These are phyloP conservation scores for Pythium sukuiense DNA, from an alignment of 352 stramenopile species.

Conservation along the genomic window DNA sequence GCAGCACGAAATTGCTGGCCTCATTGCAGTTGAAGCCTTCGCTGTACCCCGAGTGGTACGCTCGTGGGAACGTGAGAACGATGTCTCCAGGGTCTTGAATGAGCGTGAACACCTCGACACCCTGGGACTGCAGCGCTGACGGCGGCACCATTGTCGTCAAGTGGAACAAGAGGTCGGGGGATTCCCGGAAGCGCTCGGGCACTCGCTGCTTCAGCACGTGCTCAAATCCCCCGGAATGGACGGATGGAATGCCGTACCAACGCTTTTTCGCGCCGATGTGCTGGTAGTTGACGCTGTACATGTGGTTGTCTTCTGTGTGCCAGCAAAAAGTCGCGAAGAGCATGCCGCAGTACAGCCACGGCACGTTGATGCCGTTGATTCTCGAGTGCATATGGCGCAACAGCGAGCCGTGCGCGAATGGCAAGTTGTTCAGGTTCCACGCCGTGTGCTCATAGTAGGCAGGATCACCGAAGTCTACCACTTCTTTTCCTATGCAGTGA, in stretches of 20 bases:
- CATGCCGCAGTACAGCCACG: slow-evolving; percentile 99
- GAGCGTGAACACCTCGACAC: slow-evolving; percentile 63
- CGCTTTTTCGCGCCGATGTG: slow-evolving; percentile 95
- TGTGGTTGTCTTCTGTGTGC: slow-evolving; percentile 99
- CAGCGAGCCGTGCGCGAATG: slow-evolving; percentile 89
- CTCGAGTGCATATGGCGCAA: slow-evolving; percentile 92
- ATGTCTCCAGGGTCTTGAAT: slow-evolving; percentile 93
- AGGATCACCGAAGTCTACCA: slow-evolving; percentile 51
- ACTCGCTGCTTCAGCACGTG: slow-evolving; percentile 44
- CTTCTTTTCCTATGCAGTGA: slow-evolving; percentile 30
- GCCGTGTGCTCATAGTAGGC: slow-evolving; percentile 79
- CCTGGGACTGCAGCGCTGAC: slow-evolving; percentile 40
- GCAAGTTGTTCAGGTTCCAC: slow-evolving; percentile 99
- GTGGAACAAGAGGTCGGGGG: slow-evolving; percentile 68
- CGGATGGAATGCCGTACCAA: slow-evolving; percentile 91
- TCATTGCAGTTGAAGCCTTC: slow-evolving; percentile 94
- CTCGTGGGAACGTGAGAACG: slow-evolving; percentile 96
- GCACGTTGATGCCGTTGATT: slow-evolving; percentile 97
- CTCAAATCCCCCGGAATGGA: slow-evolving; percentile 59
- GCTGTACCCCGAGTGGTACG: slow-evolving; percentile 97
- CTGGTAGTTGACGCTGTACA: slow-evolving; percentile 99
- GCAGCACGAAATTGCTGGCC: slow-evolving; percentile 85
- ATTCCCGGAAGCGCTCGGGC: slow-evolving; percentile 60
- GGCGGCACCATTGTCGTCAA: slow-evolving; percentile 77
- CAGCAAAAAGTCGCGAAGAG: slow-evolving; percentile 98